These are phyloP conservation scores for Phoenix roebelenii DNA, from an alignment of 176 grass and related monocot species.

Conservation along the genomic window DNA sequence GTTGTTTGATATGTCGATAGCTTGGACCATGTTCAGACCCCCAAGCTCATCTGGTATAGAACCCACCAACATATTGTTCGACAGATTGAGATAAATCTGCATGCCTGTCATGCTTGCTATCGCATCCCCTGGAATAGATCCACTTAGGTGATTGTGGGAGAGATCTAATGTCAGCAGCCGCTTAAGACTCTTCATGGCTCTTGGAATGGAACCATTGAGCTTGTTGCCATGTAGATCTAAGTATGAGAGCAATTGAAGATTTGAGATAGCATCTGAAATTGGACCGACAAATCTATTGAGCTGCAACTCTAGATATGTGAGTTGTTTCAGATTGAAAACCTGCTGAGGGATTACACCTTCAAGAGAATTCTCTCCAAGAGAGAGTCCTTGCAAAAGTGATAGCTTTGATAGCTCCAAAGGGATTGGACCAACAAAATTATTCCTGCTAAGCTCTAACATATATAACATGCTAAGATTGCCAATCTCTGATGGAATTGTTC, in stretches of 20 bases:
- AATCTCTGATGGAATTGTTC: conserved; percentile 52
- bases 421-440: conserved; percentile 37
- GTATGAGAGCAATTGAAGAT: conserved; percentile 42
- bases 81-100: conserved; percentile 64
- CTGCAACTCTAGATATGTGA: conserved; percentile 27
- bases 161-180: conserved; percentile 60
- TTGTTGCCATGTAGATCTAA: conserved; percentile 57
- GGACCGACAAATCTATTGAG: conserved; percentile 45
- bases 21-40: conserved; percentile 53
- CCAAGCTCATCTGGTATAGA: conserved; percentile 53
- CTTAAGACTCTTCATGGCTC: conserved; percentile 22
- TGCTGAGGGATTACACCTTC: conserved; percentile 28
- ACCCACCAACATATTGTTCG: conserved; percentile 44
- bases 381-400: conserved; percentile 37
- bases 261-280: conserved; percentile 46
- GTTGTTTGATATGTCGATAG: conserved; percentile 70
- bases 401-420: conserved; percentile 40
- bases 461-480: conserved; percentile 53
- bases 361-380: conserved; percentile 35
- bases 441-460: conserved; percentile 15
- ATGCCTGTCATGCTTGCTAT: conserved; percentile 36
- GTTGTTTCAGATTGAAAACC: conserved; percentile 36
- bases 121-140: conserved; percentile 37
- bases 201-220: conserved; percentile 55
- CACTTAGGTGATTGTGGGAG: conserved; percentile 57